Conservation (phyloP, 2,329 filamentous ascomycete species). For the Alternaria dauci region DNA sequence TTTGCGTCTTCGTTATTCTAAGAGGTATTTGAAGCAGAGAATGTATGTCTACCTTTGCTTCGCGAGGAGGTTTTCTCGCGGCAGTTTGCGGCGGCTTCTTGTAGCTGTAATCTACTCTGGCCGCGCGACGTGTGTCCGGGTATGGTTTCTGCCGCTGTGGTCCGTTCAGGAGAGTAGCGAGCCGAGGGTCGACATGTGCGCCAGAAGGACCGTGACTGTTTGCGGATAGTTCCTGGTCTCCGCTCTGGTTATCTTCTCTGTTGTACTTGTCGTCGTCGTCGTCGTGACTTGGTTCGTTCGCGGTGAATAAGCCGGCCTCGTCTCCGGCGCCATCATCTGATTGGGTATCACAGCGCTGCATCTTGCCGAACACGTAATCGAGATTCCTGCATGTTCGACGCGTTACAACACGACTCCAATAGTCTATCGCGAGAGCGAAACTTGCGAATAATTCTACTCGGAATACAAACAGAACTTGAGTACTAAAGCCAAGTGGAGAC, state of each 20-base stretch:
- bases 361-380: conserved; percentile 41
- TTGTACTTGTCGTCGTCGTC: conserved; percentile 11
- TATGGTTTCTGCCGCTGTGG: conserved; percentile 14
- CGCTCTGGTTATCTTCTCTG: conserved; percentile 11
- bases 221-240: background rate
- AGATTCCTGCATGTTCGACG: conserved; percentile 13
- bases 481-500: background rate
- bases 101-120: conserved; percentile 18
- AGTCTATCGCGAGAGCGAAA: background rate
- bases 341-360: conserved; percentile 30
- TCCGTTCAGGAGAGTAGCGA: conserved; percentile 4
- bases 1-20: no score
- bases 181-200: background rate
- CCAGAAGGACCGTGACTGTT: background rate
- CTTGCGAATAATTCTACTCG: background rate
- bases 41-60: conserved; percentile 1
- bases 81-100: background rate
- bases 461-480: background rate
- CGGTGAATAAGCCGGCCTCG: conserved; percentile 19
- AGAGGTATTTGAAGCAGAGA: background rate
- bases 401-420: conserved; percentile 9
- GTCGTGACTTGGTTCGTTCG: conserved; percentile 12
- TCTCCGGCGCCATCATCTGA: conserved; percentile 27
- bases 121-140: conserved; percentile 4
- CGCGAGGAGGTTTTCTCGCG: background rate